Evolutionary conservation across 352 stramenopile genomes (phyloP), one percentile per base, ranked within the genome.

Genomic region (Phytophthora pini): DNA sequence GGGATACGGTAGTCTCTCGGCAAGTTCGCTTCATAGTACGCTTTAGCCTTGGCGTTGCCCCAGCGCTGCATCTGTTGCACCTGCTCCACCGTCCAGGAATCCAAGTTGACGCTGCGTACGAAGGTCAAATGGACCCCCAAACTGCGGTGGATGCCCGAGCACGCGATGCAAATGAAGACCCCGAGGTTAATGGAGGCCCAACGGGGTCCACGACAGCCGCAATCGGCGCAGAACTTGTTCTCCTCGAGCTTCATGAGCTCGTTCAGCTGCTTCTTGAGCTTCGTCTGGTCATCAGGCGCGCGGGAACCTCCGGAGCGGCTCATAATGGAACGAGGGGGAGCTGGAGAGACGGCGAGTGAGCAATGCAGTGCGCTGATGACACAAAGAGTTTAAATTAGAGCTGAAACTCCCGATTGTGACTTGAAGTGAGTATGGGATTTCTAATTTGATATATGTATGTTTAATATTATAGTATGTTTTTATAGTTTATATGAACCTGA

Each of bases 131-230:
- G 94, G 29, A 98, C 90, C 55, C 95, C 95, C 50, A 98, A 78
- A 45, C 87, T 95, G 57, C 95, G 89, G 68, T 98, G 95, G 68
- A 98, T 96, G 29, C 93, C 94, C 13, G 91, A 95, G 76, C 95
- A 98, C 47, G 90, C 82, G 66, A 98, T 97, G 79, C 95, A 98
- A 62, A 98, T 94, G 74, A 98, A 98, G 20, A 98, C 91, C 29
- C 95, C 95, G 15, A 98, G 73, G 76, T 97, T 98, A 63, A 98
- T 96, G 27, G 87, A 97, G 31, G 92, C 93, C 95, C 95, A 98
- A 50, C 90, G 92, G 27, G 94, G 94, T 0, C 85, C 89, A 57
- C 88, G 88, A 29, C 82, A 89, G 69, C 87, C 79, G 67, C 90
- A 97, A 72, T 97, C 90, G 65, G 89, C 89, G 65, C 90, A 97